Percentiles rank a stretch among this genome's conserved stretches.
These are phyloP conservation scores for Millerago galiae DNA, from an alignment of 805 yeast genomes.

Conservation along the genomic window DNA sequence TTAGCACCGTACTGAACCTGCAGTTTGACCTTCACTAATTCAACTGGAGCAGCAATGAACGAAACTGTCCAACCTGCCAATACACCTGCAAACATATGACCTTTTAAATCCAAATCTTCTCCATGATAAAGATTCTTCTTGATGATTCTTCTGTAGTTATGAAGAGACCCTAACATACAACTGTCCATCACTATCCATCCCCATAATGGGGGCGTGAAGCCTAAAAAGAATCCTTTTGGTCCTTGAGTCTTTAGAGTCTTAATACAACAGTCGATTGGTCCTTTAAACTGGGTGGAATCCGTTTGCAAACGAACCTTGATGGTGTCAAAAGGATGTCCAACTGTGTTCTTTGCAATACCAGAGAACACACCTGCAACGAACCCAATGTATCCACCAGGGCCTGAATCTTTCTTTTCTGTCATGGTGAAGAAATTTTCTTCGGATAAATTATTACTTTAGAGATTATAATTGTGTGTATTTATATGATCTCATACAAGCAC, in stretches of 20 bases:
- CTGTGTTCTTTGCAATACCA: constrained; percentile 81
- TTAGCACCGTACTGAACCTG: constrained; percentile 86
- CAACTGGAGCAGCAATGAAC: constrained; percentile 94
- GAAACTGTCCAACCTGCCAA: constrained; percentile 85
- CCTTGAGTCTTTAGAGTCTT: constrained; percentile 76
- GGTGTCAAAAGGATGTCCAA: constrained; percentile 92
- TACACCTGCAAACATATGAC: constrained; percentile 73
- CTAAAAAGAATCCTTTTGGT: constrained; percentile 71
- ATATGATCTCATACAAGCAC: constrained; percentile 44
- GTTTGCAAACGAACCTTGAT: constrained; percentile 83
- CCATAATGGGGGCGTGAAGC: constrained; percentile 86
- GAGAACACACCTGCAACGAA: constrained; percentile 86
- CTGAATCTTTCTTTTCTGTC: background rate
- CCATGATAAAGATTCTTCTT: constrained; percentile 57
- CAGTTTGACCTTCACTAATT: constrained; percentile 78
- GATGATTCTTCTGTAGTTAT: constrained; percentile 63
- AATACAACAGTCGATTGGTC: constrained; percentile 74
- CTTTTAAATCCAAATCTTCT: constrained; percentile 61
- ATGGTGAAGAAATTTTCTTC: background rate
- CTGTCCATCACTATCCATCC: constrained; percentile 96
- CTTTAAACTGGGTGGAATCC: constrained; percentile 64
- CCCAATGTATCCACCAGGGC: constrained; percentile 43
- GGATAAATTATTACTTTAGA: background rate
- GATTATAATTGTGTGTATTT: background rate
- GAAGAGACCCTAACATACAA: constrained; percentile 82